A percentile compares a stretch with the other conserved stretches of the same genome.
Evolutionary conservation across 768 basidiomycete species (phyloP).

Genomic region (Trametes cubensis): DNA sequence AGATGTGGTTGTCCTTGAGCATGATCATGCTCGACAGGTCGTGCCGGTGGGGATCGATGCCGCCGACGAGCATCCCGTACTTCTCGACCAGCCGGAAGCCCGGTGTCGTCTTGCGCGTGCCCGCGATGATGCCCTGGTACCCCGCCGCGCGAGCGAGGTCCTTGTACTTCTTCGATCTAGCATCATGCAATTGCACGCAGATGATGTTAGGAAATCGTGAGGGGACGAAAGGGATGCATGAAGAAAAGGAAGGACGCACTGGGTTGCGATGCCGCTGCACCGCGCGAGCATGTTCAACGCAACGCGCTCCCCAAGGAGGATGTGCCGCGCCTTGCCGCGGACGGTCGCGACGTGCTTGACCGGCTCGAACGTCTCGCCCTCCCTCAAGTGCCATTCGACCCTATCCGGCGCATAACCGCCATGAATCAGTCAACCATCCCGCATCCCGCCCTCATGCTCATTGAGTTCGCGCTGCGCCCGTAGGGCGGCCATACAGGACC

Average conservation of each 20-base stretch:
- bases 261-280: constrained; percentile 96
- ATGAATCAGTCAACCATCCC: not conserved
- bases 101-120: constrained; percentile 97
- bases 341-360: constrained; percentile 89
- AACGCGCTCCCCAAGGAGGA: constrained; percentile 90
- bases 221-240: not conserved
- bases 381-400: constrained; percentile 90
- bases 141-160: constrained; percentile 78
- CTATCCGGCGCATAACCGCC: constrained; percentile 41
- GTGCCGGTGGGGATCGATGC: constrained; percentile 92
- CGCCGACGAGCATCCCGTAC: constrained; percentile 97
- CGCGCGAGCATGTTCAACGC: constrained; percentile 92
- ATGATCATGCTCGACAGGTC: constrained; percentile 99
- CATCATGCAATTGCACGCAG: constrained; percentile 12
- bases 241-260: constrained; percentile 50
- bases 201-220: not conserved
- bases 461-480: not conserved
- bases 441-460: too few species aligned
- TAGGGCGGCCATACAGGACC: not conserved
- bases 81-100: constrained; percentile 97
- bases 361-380: constrained; percentile 82
- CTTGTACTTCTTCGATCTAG: constrained; percentile 82
- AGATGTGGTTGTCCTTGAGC: constrained; percentile 99
- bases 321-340: constrained; percentile 80
- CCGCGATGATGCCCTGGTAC: constrained; percentile 87